Base-by-base conservation (phyloP, 164 flowering plant species). In the Piper longum region DNA sequence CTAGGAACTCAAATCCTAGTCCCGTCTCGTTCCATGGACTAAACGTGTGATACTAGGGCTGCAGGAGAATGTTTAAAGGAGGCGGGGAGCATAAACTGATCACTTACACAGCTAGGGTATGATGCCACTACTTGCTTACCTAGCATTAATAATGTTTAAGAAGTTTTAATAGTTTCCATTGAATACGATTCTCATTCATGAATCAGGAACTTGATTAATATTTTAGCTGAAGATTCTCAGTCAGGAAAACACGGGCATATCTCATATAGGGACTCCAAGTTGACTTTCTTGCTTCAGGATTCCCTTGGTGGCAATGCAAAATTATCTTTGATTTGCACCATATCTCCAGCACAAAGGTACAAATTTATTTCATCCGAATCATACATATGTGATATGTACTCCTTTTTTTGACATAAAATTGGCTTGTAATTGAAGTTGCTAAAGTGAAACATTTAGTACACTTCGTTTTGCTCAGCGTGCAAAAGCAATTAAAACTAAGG, bases 271-370 rank as follows among this genome's bases (percentile, higher is more conserved):
- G 36, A 26, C 36, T 26, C 36, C 36, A 26, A 26, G 36, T 26
- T 26, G 36, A 26, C 2, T 26, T 26, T 26, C 36, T 26, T 26
- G 36, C 36, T 26, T 26, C 36, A 26, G 36, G 36, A 95, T 59
- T 95, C 99, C 65, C 87, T 95, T 18, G 99, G 99, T 52, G 99
- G 99, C 62, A 95, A 95, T 83, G 99, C 97, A 62, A 95, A 87
- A 66, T 58, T 91, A 60, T 91, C 95, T 48, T 87, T 95, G 97
- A 80, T 95, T 39, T 95, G 99, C 83, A 96, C 99, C 54, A 76
- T 95, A 69, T 91, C 96, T 73, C 97, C 99, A 16, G 78, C 84
- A 6, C 86, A 77, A 67, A 91, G 96, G 97, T 95, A 41, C 57
- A 55, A 16, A 16, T 55, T 55, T 55, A 55, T 7, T 13, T 55